Evolutionary conservation across 345 rosid genomes (phyloP).

Genomic region (Eucalyptus rudis): DNA sequence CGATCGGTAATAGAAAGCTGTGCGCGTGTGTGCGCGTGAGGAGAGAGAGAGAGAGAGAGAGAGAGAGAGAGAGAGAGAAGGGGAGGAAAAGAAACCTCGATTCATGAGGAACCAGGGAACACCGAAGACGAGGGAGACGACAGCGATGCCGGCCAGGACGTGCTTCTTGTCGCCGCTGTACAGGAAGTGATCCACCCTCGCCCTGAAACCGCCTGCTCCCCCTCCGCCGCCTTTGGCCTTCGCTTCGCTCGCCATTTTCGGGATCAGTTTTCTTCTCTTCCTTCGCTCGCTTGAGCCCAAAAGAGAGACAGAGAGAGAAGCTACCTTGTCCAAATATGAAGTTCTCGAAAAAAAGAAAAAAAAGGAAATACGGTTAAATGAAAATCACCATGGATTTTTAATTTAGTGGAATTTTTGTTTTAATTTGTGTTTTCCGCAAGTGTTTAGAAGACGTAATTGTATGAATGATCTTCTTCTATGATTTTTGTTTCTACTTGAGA

Average conservation of each 20-base stretch:
- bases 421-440: background rate
- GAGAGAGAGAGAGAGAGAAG: no score
- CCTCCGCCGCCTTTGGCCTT: background rate
- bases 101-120: slow-evolving; percentile 82
- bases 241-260: slow-evolving; percentile 30
- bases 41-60: no score
- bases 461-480: background rate
- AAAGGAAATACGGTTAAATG: background rate
- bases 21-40: no score
- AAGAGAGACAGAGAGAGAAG: background rate
- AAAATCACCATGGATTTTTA: background rate
- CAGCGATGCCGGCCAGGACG: slow-evolving; percentile 59
- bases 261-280: background rate
- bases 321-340: background rate
- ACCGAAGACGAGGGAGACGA: slow-evolving; percentile 42
- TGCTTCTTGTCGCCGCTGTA: slow-evolving; percentile 92
- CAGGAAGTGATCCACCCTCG: slow-evolving; percentile 41
- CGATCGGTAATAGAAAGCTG: background rate
- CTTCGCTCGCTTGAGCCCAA: background rate
- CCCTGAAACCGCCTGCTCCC: slow-evolving; percentile 35
- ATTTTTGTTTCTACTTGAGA: background rate
- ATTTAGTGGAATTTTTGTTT: background rate
- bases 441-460: background rate
- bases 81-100: slow-evolving; percentile 32
- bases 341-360: background rate